Evolutionary conservation across 1,139 yeast genomes (phyloP), one percentile per base, ranked within the genome.

Genomic region (Eremothecium sinecaudum): DNA sequence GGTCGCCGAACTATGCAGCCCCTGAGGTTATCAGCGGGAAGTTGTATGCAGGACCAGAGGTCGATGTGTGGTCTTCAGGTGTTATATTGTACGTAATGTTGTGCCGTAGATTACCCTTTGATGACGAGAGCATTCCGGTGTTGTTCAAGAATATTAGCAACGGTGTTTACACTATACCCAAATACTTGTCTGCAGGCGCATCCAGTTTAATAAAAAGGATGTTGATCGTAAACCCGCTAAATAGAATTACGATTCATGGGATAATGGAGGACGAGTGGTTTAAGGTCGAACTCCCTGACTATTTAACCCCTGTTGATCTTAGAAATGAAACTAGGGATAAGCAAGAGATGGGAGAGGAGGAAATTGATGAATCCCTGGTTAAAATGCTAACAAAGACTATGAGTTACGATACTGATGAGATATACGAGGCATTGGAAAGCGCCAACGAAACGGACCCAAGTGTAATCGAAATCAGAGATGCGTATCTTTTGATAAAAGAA

Each of bases 1-100:
- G 98, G 2, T 82, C 94, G 10, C 97, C 98, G 34, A 87, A 90
- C 56, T 90, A 90, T 56, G 98, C 98, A 2, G 98, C 98, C 0
- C 98, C 98, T 0, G 98, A 90, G 60, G 97, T 90, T 31, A 90
- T 90, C 41, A 77, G 92, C 46, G 98, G 98, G 30, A 87, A 92
- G 56, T 69, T 90, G 39, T 90, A 90, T 53, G 98, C 97, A 2
- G 98, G 98, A 4, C 97, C 97, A 2, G 98, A 90, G 61, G 98
- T 90, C 33, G 98, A 92, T 58, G 97, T 92, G 35, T 92, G 99
- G 99, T 82, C 94, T 0, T 81, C 94, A 49, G 98, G 99, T 48
- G 97, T 92, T 32, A 90, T 92, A 37, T 67, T 90, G 41, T 90
- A 87, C 51, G 98, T 92, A 32, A 86, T 90, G 95, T 69, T 90